These are phyloP conservation scores for Furcasterigmium sp. DNA, from an alignment of 2,329 filamentous ascomycete species.

Conservation along the genomic window DNA sequence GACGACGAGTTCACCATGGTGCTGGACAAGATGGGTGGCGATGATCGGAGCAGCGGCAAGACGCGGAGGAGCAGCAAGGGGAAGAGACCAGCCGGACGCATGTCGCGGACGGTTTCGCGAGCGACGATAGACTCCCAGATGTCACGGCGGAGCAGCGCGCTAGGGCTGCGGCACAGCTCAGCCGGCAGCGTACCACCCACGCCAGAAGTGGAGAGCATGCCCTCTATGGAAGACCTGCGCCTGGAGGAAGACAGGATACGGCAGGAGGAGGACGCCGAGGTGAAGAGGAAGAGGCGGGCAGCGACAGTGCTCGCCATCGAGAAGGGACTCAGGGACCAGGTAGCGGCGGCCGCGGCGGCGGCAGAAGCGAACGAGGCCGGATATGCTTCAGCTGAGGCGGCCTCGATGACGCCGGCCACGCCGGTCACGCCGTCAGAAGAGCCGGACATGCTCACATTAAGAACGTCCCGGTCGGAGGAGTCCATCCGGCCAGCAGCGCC, in stretches of 20 bases:
- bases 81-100: slow-evolving; percentile 39
- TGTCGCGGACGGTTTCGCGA: slow-evolving; percentile 51
- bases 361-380: background rate
- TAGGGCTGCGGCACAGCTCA: slow-evolving; percentile 15
- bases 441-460: background rate
- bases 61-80: slow-evolving; percentile 54
- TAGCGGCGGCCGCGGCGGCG: slow-evolving; percentile 3
- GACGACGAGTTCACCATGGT: slow-evolving; percentile 89
- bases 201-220: slow-evolving; percentile 30
- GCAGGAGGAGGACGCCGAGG: slow-evolving; percentile 46
- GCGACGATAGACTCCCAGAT: slow-evolving; percentile 47
- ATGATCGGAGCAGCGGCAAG: slow-evolving; percentile 61
- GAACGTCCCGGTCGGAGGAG: background rate
- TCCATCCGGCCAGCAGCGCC: slow-evolving; percentile 2
- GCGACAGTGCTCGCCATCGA: slow-evolving; percentile 46
- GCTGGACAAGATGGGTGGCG: slow-evolving; percentile 64
- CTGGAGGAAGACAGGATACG: slow-evolving; percentile 47
- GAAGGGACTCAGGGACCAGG: slow-evolving; percentile 32
- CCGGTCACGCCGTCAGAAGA: background rate
- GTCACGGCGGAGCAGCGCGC: slow-evolving; percentile 21
- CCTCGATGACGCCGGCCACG: slow-evolving; percentile 1
- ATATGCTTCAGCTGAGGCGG: background rate
- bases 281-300: slow-evolving; percentile 47
- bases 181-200: slow-evolving; percentile 22
- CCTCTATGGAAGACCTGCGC: slow-evolving; percentile 46